Base-by-base conservation (phyloP, 2,329 filamentous ascomycete species). In the Bertia moriformis region DNA sequence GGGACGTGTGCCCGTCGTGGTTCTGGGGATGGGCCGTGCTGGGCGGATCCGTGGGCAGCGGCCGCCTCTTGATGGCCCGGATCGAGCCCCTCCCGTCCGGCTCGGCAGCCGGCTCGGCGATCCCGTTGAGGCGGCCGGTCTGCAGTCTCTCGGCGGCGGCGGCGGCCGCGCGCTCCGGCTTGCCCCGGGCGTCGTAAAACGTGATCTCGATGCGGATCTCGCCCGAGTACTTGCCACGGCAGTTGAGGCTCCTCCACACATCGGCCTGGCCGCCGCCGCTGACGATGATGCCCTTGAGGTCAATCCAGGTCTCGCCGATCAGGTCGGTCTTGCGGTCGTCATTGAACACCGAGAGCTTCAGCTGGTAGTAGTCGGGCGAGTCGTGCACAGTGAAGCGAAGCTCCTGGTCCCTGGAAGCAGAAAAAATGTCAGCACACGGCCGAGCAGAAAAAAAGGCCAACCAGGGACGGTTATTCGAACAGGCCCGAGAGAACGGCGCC, bases 291-390 rank as follows among this genome's bases (percentile, higher is more conserved):
- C 76, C 71, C 48, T 78, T 77, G 42, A 98, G 67, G 52, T 84
- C 82, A 42, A 96, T 74, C 80, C 85, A 95, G 4, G 84, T 78
- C 60, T 98, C 91, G 47, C 91, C 91, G 49, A 98, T 95, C 46
- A 98, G 61, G 48, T 98, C 91, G 0, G 89, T 96, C 64, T 83
- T 93, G 65, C 95, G 96, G 62, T 98, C 91, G 52, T 98, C 91
- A 54, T 94, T 95, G 64, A 98, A 98, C 4, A 95, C 75, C 3
- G 89, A 95, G n/a, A 96, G 71, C 57, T 98, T 98, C 41, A 98
- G 71, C 55, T 88, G 85, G 60, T 86, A 87, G 65, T 98, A 98
- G 60, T 98, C 91, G 14, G 87, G 80, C 14, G 87, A 95, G 53
- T 96, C 88, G 68, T 95, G 89, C 14, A 98, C 89, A 36, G 76